Conservation (phyloP, 2,329 filamentous ascomycete species). For the Diplocarpon rosae region DNA sequence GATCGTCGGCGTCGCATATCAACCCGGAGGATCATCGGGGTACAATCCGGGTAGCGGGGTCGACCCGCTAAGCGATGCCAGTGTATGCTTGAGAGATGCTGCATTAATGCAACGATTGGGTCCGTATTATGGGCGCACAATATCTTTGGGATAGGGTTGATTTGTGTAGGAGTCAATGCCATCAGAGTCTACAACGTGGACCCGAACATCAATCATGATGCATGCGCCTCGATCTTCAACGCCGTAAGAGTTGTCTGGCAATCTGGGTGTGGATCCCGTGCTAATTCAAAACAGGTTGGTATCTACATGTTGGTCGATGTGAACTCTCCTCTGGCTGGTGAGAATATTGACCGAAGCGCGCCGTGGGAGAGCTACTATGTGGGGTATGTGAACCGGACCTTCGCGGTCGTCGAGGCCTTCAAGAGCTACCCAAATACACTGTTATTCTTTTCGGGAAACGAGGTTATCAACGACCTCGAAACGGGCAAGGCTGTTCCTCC, state of each 20-base stretch:
- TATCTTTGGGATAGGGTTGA: neutral
- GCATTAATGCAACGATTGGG: slow-evolving; percentile 52
- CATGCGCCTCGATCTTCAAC: slow-evolving; percentile 58
- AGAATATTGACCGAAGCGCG: slow-evolving; percentile 42
- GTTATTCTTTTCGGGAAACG: slow-evolving; percentile 70
- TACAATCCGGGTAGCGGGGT: slow-evolving; percentile 43
- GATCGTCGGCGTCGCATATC: slow-evolving; percentile 58
- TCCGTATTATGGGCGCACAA: slow-evolving; percentile 6
- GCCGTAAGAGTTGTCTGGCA: slow-evolving; percentile 30
- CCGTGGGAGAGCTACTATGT: slow-evolving; percentile 51
- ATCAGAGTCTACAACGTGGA: slow-evolving; percentile 62
- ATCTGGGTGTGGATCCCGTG: slow-evolving; percentile 1
- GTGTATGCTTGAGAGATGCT: slow-evolving; percentile 51
- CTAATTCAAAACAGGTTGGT: slow-evolving; percentile 32
- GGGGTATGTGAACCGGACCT: slow-evolving; percentile 53
- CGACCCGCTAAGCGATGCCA: slow-evolving; percentile 49
- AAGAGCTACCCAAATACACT: slow-evolving; percentile 56
- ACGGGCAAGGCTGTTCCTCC: slow-evolving; percentile 51
- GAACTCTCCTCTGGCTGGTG: slow-evolving; percentile 51
- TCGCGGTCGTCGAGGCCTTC: slow-evolving; percentile 56
- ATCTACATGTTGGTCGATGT: slow-evolving; percentile 62
- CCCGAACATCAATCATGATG: slow-evolving; percentile 54
- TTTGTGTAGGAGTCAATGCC: slow-evolving; percentile 43
- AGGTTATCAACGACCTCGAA: slow-evolving; percentile 58
- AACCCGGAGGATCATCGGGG: slow-evolving; percentile 53